phyloP scores from a whole-genome alignment of 1,284 basidiomycete species.

The Naganishia liquefaciens region DNA sequence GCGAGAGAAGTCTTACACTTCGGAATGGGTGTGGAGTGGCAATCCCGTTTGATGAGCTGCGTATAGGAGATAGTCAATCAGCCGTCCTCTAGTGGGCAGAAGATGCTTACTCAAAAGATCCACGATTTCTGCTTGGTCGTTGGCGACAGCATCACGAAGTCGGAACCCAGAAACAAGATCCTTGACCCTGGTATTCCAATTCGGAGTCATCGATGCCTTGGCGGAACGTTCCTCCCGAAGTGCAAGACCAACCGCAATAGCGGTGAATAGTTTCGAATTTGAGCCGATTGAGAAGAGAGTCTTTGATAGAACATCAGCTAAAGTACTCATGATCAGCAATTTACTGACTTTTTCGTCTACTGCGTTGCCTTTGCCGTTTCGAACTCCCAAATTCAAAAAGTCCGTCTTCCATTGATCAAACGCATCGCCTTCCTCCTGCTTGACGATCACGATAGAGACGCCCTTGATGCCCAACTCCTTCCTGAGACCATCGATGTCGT shows the following conservation, averaged over 20 bases:
- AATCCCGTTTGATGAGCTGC: too few species aligned
- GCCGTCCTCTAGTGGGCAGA: too few species aligned
- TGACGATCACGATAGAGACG: conserved; percentile 15
- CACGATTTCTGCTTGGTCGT: conserved; percentile 49
- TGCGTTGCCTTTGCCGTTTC: not conserved
- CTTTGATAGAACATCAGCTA: conserved; percentile 41
- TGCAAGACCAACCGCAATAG: conserved; percentile 50
- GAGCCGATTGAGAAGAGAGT: conserved; percentile 56
- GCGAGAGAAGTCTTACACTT: too few species aligned
- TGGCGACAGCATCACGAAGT: conserved; percentile 52
- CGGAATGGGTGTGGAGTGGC: too few species aligned
- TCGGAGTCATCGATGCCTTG: too few species aligned
- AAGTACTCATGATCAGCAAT: too few species aligned
- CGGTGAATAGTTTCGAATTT: conserved; percentile 57
- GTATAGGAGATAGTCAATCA: too few species aligned
- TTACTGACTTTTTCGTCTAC: conserved; percentile 3
- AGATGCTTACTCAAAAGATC: conserved; percentile 50
- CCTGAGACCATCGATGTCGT: conserved; percentile 4
- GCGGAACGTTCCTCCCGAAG: too few species aligned
- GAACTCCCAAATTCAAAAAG: conserved; percentile 8
- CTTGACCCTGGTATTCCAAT: conserved; percentile 55
- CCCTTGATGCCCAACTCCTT: conserved; percentile 9
- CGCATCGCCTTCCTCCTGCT: not conserved
- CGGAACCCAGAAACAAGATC: conserved; percentile 55
- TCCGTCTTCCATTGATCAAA: conserved; percentile 15